These are phyloP conservation scores for Paecilomyces sp. DNA, from an alignment of 2,329 filamentous ascomycete genomes.

Conservation along the genomic window DNA sequence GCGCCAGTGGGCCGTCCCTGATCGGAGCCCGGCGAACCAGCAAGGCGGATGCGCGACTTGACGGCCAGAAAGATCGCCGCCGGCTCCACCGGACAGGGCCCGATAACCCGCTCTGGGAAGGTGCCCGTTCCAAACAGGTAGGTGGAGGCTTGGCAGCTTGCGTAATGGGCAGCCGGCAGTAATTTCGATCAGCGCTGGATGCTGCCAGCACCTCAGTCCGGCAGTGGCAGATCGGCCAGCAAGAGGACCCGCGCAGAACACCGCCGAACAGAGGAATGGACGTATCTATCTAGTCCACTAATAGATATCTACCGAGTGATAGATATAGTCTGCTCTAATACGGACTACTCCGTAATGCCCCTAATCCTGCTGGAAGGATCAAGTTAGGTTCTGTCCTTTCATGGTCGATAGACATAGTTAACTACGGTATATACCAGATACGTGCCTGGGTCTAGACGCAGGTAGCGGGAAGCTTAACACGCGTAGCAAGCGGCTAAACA, in stretches of 20 bases:
- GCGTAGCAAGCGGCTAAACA: too few species aligned
- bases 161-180: slow-evolving; percentile 22
- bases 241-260: too few species aligned
- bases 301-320: background rate
- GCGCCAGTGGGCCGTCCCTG: background rate
- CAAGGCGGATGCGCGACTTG: slow-evolving; percentile 17
- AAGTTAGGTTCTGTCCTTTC: too few species aligned
- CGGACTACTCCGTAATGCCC: too few species aligned
- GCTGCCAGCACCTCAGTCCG: slow-evolving; percentile 3
- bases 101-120: slow-evolving; percentile 24
- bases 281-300: too few species aligned
- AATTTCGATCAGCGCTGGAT: slow-evolving; percentile 26
- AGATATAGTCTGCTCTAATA: background rate
- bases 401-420: too few species aligned
- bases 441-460: too few species aligned
- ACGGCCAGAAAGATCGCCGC: slow-evolving; percentile 22
- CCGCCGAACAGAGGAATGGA: background rate
- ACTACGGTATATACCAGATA: too few species aligned
- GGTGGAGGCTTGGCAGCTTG: slow-evolving; percentile 27
- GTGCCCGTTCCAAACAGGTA: slow-evolving; percentile 22
- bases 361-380: too few species aligned
- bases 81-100: slow-evolving; percentile 31
- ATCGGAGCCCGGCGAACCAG: slow-evolving; percentile 7
- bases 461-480: too few species aligned
- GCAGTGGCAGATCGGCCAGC: background rate